Evolutionary conservation across 2,329 filamentous ascomycete genomes (phyloP).

Genomic region (Aureobasidium sp.): DNA sequence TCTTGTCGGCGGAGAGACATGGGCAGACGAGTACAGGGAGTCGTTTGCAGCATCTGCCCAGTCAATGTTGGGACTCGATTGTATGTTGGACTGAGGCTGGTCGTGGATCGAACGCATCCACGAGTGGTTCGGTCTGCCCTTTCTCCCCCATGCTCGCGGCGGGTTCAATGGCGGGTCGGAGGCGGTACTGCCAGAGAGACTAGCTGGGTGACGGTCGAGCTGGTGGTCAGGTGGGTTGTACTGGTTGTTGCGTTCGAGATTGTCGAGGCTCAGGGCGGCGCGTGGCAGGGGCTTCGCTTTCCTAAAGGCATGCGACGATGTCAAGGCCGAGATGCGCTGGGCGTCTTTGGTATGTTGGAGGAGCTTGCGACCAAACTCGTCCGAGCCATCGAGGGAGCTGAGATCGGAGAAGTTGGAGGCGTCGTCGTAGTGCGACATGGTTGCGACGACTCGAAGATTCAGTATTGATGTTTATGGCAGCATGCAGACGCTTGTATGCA

Average conservation of each 20-base stretch:
- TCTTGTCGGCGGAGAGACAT: constrained; percentile 35
- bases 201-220: constrained; percentile 5
- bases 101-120: constrained; percentile 36
- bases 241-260: constrained; percentile 31
- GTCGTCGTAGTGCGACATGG: constrained; percentile 20
- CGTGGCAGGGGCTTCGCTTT: constrained; percentile 37
- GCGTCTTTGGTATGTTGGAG: constrained; percentile 38
- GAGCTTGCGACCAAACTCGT: constrained; percentile 41
- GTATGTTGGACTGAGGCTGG: constrained; percentile 18
- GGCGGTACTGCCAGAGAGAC: constrained; percentile 29
- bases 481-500: neutral
- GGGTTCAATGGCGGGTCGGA: constrained; percentile 40
- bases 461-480: neutral
- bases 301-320: constrained; percentile 32
- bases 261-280: constrained; percentile 37
- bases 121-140: constrained; percentile 33
- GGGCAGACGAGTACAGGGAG: constrained; percentile 35
- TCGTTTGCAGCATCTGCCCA: constrained; percentile 30
- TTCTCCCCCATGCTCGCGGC: constrained; percentile 43
- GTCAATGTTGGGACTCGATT: constrained; percentile 21
- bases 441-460: neutral
- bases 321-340: constrained; percentile 26
- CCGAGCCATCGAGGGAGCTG: constrained; percentile 36
- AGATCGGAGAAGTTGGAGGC: constrained; percentile 28
- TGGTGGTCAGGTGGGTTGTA: neutral